phyloP scores from a whole-genome alignment of 2,329 filamentous ascomycete genomes.

The Myriosclerotinia curreyana region DNA sequence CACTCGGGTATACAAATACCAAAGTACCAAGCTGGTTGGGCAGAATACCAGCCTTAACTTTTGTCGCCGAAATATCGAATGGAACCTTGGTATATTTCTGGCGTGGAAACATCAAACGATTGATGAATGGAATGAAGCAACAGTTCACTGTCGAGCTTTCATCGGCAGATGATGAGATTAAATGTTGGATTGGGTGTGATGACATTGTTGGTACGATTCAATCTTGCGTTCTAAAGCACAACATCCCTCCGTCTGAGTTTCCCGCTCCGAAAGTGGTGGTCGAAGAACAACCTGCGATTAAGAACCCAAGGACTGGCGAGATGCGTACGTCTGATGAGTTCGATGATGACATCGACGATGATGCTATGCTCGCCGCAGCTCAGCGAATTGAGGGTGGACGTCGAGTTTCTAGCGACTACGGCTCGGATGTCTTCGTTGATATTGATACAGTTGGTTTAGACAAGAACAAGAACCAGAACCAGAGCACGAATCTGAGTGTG shows the following conservation, averaged over 20 bases:
- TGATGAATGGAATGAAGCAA: constrained; percentile 58
- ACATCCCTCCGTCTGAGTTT: constrained; percentile 41
- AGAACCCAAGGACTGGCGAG: neutral
- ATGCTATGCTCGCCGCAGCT: constrained; percentile 43
- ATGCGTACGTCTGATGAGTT: constrained; percentile 33
- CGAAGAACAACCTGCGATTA: constrained; percentile 1
- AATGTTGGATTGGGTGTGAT: constrained; percentile 76
- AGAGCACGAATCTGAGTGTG: neutral
- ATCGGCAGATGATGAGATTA: constrained; percentile 55
- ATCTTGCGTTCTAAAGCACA: constrained; percentile 31
- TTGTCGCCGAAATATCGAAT: constrained; percentile 69
- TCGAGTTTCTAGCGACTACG: constrained; percentile 29
- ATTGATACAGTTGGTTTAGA: constrained; percentile 43
- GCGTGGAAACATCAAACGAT: constrained; percentile 58
- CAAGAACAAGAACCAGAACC: constrained; percentile 4
- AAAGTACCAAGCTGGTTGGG: constrained; percentile 60
- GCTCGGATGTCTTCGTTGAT: constrained; percentile 52
- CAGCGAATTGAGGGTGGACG: constrained; percentile 29
- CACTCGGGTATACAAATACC: constrained; percentile 70
- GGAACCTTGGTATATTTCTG: constrained; percentile 69
- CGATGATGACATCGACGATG: constrained; percentile 42
- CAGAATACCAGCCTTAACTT: constrained; percentile 66
- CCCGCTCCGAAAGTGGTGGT: constrained; percentile 22
- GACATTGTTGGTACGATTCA: constrained; percentile 65
- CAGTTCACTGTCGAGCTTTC: constrained; percentile 56